These are phyloP conservation scores for Phaeophleospora eucalypticola DNA, from an alignment of 2,329 filamentous ascomycete genomes.

Conservation along the genomic window DNA sequence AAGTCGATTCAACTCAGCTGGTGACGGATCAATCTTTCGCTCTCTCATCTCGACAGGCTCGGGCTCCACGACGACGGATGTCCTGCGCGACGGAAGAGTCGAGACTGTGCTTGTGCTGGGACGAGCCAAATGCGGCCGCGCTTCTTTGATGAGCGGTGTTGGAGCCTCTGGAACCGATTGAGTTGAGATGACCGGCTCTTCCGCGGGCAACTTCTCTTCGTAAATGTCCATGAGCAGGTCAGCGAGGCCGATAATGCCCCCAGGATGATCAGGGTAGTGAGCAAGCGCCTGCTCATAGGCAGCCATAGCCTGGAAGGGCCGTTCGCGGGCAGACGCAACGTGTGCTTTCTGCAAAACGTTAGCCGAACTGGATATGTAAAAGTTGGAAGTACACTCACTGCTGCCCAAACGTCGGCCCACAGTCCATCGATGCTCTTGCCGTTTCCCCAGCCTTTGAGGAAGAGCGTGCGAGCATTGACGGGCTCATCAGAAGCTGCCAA, in stretches of 20 bases:
- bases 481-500: constrained; percentile 52
- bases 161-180: constrained; percentile 25
- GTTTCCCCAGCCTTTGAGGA: constrained; percentile 69
- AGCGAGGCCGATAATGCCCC: constrained; percentile 75
- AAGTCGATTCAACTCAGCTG: constrained; percentile 75
- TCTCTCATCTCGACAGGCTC: constrained; percentile 9
- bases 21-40: constrained; percentile 40
- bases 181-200: constrained; percentile 47
- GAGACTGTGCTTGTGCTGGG: constrained; percentile 14
- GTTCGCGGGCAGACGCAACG: constrained; percentile 58
- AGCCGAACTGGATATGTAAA: constrained; percentile 12
- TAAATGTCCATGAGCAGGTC: constrained; percentile 85
- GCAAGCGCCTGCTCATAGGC: constrained; percentile 80
- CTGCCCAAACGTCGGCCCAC: constrained; percentile 77
- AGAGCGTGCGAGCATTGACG: constrained; percentile 59
- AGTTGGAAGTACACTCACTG: constrained; percentile 54
- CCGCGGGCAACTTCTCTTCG: constrained; percentile 56
- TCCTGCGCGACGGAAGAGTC: constrained; percentile 11
- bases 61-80: constrained; percentile 15
- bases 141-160: constrained; percentile 22
- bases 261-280: constrained; percentile 73
- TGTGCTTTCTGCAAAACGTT: constrained; percentile 57
- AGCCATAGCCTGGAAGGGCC: constrained; percentile 65
- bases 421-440: constrained; percentile 78
- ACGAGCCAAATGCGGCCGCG: constrained; percentile 14